Conservation (phyloP, 441 rosid species). For the Macaranga tanarius region DNA sequence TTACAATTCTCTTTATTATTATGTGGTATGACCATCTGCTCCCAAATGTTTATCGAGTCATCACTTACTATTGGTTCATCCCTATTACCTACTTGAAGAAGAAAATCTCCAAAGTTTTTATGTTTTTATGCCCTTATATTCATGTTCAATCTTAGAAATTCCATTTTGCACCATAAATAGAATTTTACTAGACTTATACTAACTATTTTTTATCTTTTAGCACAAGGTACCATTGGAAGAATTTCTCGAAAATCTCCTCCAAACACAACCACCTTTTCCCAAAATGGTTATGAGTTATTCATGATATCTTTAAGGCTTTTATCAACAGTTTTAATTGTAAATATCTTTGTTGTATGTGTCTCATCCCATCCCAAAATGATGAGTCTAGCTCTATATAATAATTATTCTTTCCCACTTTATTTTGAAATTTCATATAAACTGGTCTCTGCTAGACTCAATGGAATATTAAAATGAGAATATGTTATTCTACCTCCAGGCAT, state of each 20-base stretch:
- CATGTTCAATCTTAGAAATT: background rate
- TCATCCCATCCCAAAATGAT: constrained; percentile 2
- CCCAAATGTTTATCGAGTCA: background rate
- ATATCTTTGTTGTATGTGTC: background rate
- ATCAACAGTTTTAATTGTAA: background rate
- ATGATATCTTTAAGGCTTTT: background rate
- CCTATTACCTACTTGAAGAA: background rate
- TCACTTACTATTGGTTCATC: background rate
- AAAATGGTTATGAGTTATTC: background rate
- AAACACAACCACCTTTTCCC: background rate
- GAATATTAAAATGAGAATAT: background rate
- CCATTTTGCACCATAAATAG: background rate
- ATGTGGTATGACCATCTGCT: background rate
- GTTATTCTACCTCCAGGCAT: background rate
- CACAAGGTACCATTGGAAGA: background rate
- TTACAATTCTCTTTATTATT: background rate
- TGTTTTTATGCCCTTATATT: background rate
- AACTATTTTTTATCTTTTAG: background rate
- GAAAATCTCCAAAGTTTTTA: background rate
- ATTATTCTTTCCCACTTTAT: background rate
- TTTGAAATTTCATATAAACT: background rate
- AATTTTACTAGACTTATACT: background rate
- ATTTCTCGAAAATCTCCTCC: background rate
- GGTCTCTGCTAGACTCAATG: background rate
- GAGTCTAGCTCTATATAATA: background rate